phyloP scores from a whole-genome alignment of 2,329 filamentous ascomycete species.

The Sarocladium strictum region DNA sequence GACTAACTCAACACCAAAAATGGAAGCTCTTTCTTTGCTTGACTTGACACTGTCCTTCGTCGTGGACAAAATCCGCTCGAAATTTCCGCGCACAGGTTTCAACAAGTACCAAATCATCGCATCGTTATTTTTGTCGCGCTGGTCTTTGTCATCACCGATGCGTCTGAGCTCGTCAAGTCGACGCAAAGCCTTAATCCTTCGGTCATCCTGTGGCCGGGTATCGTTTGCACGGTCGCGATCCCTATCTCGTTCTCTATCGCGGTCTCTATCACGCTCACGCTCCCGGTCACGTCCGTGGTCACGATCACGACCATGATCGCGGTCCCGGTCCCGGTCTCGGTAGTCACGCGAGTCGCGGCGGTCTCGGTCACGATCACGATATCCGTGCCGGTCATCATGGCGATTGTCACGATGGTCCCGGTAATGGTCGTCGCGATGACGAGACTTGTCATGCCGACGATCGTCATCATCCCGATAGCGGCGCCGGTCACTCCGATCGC shows the following conservation, averaged over 20 bases:
- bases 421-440: constrained; percentile 19
- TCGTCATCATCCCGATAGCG: constrained; percentile 26
- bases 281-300: constrained; percentile 21
- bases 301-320: constrained; percentile 17
- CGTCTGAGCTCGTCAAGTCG: constrained; percentile 37
- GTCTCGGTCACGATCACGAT: constrained; percentile 27
- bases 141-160: constrained; percentile 44
- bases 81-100: constrained; percentile 54
- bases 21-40: constrained; percentile 54
- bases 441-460: constrained; percentile 15
- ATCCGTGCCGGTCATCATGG: constrained; percentile 27
- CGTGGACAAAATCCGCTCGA: constrained; percentile 53
- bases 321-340: constrained; percentile 17
- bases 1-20: constrained; percentile 55
- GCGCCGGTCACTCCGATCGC: constrained; percentile 26
- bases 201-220: constrained; percentile 31
- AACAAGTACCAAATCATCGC: constrained; percentile 44
- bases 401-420: constrained; percentile 9
- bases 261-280: constrained; percentile 11
- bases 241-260: constrained; percentile 16
- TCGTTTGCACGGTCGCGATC: constrained; percentile 20
- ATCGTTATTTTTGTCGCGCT: constrained; percentile 38
- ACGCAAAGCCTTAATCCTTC: constrained; percentile 33
- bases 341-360: constrained; percentile 24
- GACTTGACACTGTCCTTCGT: constrained; percentile 58